Conservation (phyloP, 2,329 filamentous ascomycete species). For the Pseudogymnoascus destructans region DNA sequence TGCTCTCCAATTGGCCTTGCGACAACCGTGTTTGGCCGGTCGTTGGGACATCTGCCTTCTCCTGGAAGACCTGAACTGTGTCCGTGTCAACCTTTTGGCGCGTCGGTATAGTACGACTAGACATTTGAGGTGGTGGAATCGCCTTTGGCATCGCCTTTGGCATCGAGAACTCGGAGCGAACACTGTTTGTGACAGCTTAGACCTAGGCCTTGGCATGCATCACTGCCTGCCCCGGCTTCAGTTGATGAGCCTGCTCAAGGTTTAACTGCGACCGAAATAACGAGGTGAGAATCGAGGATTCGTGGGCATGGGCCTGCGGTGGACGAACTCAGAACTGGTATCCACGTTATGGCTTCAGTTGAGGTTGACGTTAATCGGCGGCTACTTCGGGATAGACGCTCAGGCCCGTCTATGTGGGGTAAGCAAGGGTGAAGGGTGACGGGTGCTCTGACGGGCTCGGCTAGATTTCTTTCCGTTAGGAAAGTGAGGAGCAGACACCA, state of each 20-base stretch:
- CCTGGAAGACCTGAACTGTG: background rate
- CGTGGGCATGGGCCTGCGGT: background rate
- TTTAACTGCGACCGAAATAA: background rate
- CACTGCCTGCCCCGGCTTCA: background rate
- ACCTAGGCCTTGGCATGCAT: background rate
- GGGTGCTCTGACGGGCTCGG: conserved; percentile 1
- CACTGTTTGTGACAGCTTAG: background rate
- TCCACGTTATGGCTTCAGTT: background rate
- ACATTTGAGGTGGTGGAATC: background rate
- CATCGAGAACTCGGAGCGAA: background rate
- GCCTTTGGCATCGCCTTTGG: background rate
- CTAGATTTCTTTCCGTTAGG: background rate
- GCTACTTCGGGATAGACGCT: conserved; percentile 1
- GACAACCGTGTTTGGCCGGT: background rate
- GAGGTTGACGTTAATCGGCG: background rate
- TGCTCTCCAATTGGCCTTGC: background rate
- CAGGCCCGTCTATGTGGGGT: conserved; percentile 7
- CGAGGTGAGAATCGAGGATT: background rate
- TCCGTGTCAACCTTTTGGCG: background rate
- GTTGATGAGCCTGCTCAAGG: background rate
- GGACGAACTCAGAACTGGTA: background rate
- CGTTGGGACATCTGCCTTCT: background rate
- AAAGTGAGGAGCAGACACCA: background rate
- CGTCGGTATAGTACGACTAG: background rate
- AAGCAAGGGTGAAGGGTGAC: background rate